Base-by-base conservation (phyloP, 768 basidiomycete species). In the Gymnopilus junonius region DNA sequence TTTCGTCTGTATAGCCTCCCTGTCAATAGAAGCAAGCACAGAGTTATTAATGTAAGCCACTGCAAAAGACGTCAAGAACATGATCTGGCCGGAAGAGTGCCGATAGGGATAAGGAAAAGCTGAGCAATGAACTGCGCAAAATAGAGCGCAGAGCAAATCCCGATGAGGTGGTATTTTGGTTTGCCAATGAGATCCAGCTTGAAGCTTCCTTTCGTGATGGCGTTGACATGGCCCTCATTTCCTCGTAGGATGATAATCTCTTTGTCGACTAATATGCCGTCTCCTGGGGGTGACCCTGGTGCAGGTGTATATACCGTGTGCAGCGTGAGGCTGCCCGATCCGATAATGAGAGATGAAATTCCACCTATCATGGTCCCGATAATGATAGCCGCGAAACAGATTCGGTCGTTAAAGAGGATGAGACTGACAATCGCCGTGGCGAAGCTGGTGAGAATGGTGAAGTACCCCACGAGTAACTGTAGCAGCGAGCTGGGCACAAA, bases 91-190 rank as follows among this genome's bases (percentile, higher is more conserved):
- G 4, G 12, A 4, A 65, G 46, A 8, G 32, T 56, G 42, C 64
- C 59, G 53, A 53, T 55, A 31, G 63, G 63, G 20, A 64, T 64
- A 29, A 64, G 58, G 55, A 64, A 64, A 11, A 64, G 63, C 35
- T 64, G 59, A n/a, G 54, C 45, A 8, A 64, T 55, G 39, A 64
- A 64, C 11, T 64, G 63, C 17, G 60, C 54, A 12, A 59, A 60
- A 10, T 55, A 60, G 23, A 59, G 54, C 6, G 60, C 15, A 17
- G 63, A 46, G 34, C 58, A 60, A 21, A 64, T 21, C 11, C 63
- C 63, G 37, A 64, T 57, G 10, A 40, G 17, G 59, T 60, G 63
- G 37, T 64, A 57, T 15, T 39, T 60, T 8, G 63, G 55, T 12
- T 35, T 21, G 2, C 59, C 55, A n/a, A 42, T 21, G 35, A 61